Conservation (phyloP, 805 yeast species). For the Wickerhamomyces hampshirensis region DNA sequence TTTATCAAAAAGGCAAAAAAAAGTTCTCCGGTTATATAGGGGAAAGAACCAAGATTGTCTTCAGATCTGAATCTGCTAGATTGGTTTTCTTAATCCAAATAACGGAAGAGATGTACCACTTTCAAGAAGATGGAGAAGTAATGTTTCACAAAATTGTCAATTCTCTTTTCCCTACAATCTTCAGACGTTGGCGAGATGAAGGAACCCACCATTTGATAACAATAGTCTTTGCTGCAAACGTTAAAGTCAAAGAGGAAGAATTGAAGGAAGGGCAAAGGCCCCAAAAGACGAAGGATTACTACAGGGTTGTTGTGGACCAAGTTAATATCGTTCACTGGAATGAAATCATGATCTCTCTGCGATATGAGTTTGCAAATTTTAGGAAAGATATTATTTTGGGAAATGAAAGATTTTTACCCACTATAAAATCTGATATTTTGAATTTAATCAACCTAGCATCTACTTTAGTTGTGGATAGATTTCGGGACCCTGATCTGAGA, state of each 20-base stretch:
- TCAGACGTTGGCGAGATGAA: constrained; percentile 79
- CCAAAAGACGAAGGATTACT: constrained; percentile 68
- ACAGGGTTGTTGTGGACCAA: constrained; percentile 92
- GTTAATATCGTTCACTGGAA: constrained; percentile 87
- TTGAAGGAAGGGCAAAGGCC: constrained; percentile 70
- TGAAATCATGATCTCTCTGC: constrained; percentile 80
- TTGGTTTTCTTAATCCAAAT: constrained; percentile 80
- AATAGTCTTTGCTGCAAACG: constrained; percentile 77
- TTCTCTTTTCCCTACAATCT: constrained; percentile 85
- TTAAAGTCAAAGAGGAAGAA: constrained; percentile 48
- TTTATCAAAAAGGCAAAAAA: constrained; percentile 61
- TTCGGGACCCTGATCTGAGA: constrained; percentile 78
- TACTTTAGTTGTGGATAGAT: constrained; percentile 69
- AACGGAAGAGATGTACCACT: constrained; percentile 96
- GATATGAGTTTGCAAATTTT: constrained; percentile 81
- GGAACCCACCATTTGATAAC: constrained; percentile 91
- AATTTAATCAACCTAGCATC: constrained; percentile 87
- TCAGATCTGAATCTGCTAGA: constrained; percentile 87
- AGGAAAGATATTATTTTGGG: constrained; percentile 61
- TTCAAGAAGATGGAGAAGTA: constrained; percentile 94
- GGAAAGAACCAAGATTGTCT: constrained; percentile 69
- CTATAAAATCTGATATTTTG: constrained; percentile 82
- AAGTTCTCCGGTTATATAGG: constrained; percentile 75
- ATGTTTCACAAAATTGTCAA: constrained; percentile 89
- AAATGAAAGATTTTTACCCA: constrained; percentile 57